A percentile compares a stretch with the other conserved stretches of the same genome.
Conservation (phyloP, 192 early-diverging fungal species). For the Backusella australiensis region DNA sequence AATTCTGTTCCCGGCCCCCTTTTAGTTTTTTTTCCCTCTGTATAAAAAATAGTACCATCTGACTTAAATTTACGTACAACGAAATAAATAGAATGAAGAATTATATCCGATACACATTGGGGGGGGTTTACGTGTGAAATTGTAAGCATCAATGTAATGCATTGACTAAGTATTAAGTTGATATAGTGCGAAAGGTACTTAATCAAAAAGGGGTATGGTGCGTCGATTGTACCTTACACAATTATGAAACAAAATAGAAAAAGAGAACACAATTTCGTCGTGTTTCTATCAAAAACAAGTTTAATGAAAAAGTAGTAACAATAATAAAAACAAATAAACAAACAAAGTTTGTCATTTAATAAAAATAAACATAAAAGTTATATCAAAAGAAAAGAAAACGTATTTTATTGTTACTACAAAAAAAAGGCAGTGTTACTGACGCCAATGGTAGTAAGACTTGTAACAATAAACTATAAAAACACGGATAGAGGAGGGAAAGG, state of each 20-base stretch:
- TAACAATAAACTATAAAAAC: neutral
- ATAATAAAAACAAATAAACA: neutral
- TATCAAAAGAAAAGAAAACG: neutral
- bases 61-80: neutral
- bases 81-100: neutral
- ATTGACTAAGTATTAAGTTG: too few relatives aligned
- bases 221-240: too few relatives aligned
- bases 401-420: neutral
- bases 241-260: neutral
- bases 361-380: neutral
- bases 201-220: too few relatives aligned
- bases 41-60: neutral
- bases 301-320: neutral
- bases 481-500: neutral
- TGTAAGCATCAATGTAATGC: too few relatives aligned
- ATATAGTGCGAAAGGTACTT: too few relatives aligned
- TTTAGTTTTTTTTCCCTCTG: neutral
- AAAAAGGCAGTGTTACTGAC: neutral
- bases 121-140: neutral
- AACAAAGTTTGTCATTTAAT: neutral
- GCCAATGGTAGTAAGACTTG: too few relatives aligned
- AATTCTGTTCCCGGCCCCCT: neutral
- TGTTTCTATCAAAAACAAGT: neutral
- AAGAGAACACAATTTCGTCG: neutral
- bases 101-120: neutral